Conservation (phyloP, 495 filamentous ascomycete species). For the Penicillium fimorum region DNA sequence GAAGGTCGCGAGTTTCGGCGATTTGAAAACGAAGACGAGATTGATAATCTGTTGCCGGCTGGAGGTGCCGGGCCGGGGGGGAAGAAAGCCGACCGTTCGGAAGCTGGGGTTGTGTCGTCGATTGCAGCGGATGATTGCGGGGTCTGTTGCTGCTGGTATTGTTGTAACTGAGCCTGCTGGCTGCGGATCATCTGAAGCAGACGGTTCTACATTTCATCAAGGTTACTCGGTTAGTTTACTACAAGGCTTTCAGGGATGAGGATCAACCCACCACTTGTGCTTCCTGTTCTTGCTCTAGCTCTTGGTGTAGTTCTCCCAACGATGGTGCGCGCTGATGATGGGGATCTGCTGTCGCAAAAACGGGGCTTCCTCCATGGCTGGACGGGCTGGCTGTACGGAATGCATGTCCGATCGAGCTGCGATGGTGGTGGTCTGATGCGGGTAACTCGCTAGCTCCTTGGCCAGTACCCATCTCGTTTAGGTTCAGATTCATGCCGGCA, state of each 20-base stretch:
- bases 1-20: constrained; percentile 45
- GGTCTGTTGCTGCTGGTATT: constrained; percentile 52
- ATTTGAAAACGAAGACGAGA: constrained; percentile 49
- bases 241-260: not conserved
- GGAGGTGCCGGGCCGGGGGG: constrained; percentile 37
- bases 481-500: constrained; percentile 69
- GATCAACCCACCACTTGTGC: constrained; percentile 71
- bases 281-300: constrained; percentile 93
- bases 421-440: constrained; percentile 31
- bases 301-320: constrained; percentile 92
- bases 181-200: constrained; percentile 85
- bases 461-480: constrained; percentile 67
- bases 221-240: constrained; percentile 9
- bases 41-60: constrained; percentile 29
- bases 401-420: constrained; percentile 46
- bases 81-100: constrained; percentile 57
- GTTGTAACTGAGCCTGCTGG: constrained; percentile 79
- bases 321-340: constrained; percentile 73
- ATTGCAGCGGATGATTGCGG: constrained; percentile 48
- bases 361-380: constrained; percentile 56
- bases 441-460: constrained; percentile 47
- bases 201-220: constrained; percentile 61
- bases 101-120: constrained; percentile 67
- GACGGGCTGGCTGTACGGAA: constrained; percentile 57
- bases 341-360: constrained; percentile 55